phyloP scores from a whole-genome alignment of 768 basidiomycete species.

The Sarcodon aspratus region DNA sequence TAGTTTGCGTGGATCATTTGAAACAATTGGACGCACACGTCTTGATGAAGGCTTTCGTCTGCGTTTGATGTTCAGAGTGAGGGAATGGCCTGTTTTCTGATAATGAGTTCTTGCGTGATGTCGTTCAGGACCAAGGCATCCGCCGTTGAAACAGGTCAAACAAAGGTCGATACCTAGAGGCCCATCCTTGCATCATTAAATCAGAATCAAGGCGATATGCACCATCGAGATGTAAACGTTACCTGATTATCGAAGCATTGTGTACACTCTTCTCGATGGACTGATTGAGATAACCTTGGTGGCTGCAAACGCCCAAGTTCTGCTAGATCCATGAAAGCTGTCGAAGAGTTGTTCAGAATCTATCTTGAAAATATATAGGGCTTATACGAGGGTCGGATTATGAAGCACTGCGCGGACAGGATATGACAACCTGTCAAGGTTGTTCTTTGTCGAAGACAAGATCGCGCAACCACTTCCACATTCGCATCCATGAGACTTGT shows the following conservation, averaged over 20 bases:
- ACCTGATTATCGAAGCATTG: slow-evolving; percentile 96
- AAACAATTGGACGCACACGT: slow-evolving; percentile 39
- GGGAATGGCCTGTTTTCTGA: slow-evolving; percentile 58
- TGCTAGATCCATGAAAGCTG: slow-evolving; percentile 41
- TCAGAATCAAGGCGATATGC: neutral
- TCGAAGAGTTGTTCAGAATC: neutral
- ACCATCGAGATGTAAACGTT: slow-evolving; percentile 3
- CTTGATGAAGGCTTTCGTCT: slow-evolving; percentile 48
- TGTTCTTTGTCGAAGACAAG: no score
- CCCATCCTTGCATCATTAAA: slow-evolving; percentile 40
- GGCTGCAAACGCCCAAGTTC: slow-evolving; percentile 36
- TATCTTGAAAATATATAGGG: no score
- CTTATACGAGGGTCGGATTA: no score
- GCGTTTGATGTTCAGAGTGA: slow-evolving; percentile 76
- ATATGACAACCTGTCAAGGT: no score
- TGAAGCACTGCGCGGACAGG: no score
- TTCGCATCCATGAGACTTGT: no score
- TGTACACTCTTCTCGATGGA: slow-evolving; percentile 90
- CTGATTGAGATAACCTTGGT: slow-evolving; percentile 58
- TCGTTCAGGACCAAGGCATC: slow-evolving; percentile 51
- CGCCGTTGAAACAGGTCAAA: slow-evolving; percentile 89
- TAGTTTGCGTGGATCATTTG: no score
- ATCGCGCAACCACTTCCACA: no score
- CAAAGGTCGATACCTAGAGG: slow-evolving; percentile 81
- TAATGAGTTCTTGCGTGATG: slow-evolving; percentile 70